phyloP scores from a whole-genome alignment of 2,329 filamentous ascomycete species.

The Juglanconis sp. region DNA sequence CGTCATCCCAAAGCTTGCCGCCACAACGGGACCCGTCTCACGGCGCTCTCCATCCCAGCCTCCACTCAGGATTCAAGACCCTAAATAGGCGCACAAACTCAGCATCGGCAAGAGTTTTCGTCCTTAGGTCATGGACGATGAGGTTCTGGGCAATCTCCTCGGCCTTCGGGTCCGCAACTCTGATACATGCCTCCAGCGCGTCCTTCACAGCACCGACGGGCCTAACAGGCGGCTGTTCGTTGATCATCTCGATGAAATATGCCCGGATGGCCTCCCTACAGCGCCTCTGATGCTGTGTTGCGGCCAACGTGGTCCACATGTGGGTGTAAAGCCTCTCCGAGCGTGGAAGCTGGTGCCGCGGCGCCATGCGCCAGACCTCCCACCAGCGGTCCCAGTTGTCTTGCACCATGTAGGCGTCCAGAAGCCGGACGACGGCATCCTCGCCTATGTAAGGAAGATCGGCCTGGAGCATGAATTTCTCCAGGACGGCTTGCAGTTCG shows the following conservation, averaged over 20 bases:
- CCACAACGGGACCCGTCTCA: background rate
- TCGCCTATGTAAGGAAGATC: conserved; percentile 36
- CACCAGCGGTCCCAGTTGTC: conserved; percentile 56
- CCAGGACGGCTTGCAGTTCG: conserved; percentile 42
- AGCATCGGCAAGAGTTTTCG: conserved; percentile 15
- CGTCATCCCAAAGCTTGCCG: no score
- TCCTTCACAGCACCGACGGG: conserved; percentile 41
- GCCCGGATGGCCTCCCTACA: conserved; percentile 49
- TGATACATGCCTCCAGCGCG: conserved; percentile 52
- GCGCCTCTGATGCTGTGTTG: conserved; percentile 37
- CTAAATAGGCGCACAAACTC: conserved; percentile 32
- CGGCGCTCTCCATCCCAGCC: no score
- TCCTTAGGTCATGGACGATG: conserved; percentile 14
- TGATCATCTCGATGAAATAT: conserved; percentile 57
- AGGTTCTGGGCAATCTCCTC: conserved; percentile 28
- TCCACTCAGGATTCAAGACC: conserved; percentile 20
- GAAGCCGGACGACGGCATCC: conserved; percentile 36
- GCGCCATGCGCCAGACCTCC: conserved; percentile 55
- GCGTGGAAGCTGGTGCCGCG: conserved; percentile 47
- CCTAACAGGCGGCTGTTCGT: conserved; percentile 49
- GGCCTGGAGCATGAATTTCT: conserved; percentile 39
- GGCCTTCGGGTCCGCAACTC: conserved; percentile 51
- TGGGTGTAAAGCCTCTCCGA: conserved; percentile 52
- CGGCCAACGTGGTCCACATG: conserved; percentile 48
- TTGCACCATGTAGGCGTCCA: conserved; percentile 44